phyloP scores from a whole-genome alignment of 2,329 filamentous ascomycete genomes.

The Emergomyces africanus region DNA sequence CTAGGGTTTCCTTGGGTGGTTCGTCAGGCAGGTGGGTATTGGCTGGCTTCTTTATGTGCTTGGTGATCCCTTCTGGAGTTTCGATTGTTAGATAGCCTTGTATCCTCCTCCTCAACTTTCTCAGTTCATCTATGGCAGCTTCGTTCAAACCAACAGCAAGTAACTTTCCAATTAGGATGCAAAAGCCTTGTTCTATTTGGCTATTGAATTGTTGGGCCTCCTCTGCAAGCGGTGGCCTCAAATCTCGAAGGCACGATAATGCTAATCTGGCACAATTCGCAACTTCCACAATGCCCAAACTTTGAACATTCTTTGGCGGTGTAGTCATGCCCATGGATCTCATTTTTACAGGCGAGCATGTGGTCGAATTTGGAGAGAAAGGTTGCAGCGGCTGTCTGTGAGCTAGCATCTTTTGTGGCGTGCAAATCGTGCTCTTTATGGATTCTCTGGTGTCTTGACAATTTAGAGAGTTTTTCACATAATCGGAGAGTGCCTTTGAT shows the following conservation, averaged over 20 bases:
- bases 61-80: conserved; percentile 2
- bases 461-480: conserved; percentile 18
- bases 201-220: conserved; percentile 16
- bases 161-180: conserved; percentile 29
- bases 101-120: conserved; percentile 25
- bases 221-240: conserved; percentile 20
- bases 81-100: conserved; percentile 19
- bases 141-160: conserved; percentile 29
- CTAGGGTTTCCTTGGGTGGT: conserved; percentile 22
- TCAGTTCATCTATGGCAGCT: conserved; percentile 29
- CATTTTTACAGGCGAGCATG: conserved; percentile 15
- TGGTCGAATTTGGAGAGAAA: conserved; percentile 19
- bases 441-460: conserved; percentile 3
- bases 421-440: background rate
- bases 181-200: conserved; percentile 31
- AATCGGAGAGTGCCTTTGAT: conserved; percentile 31
- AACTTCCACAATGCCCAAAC: conserved; percentile 17
- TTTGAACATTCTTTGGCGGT: conserved; percentile 5
- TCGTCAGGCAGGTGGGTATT: conserved; percentile 7
- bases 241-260: conserved; percentile 24
- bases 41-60: background rate
- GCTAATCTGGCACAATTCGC: conserved; percentile 30
- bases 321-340: conserved; percentile 7
- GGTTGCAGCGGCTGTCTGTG: conserved; percentile 15
- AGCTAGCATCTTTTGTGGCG: conserved; percentile 5